These are phyloP conservation scores for Salix arbutifolia DNA, from an alignment of 345 rosid species.

Conservation along the genomic window DNA sequence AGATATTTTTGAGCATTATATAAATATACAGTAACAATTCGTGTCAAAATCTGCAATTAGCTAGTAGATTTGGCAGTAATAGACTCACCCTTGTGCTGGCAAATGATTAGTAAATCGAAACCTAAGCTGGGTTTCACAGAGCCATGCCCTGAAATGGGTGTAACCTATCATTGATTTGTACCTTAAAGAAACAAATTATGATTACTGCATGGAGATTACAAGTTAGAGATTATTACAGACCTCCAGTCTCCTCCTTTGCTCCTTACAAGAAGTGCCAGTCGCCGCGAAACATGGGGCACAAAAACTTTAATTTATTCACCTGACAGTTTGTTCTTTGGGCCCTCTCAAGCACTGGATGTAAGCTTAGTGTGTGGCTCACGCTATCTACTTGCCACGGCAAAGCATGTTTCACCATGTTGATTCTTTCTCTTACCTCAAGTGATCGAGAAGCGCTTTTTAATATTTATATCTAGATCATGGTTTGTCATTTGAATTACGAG, in stretches of 20 bases:
- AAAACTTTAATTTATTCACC: conserved; percentile 10
- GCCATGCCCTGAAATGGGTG: not conserved
- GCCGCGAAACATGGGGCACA: conserved; percentile 16
- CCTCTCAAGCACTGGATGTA: not conserved
- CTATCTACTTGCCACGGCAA: not conserved
- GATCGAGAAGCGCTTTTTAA: not conserved
- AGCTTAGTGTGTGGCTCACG: conserved; percentile 11
- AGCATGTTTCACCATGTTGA: not conserved
- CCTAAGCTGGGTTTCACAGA: not conserved
- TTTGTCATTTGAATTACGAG: not conserved
- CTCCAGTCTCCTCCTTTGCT: not conserved
- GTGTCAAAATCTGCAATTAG: too few relatives aligned
- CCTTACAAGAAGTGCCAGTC: conserved; percentile 8
- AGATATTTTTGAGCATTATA: not conserved
- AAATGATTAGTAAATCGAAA: not conserved
- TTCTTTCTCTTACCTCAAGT: not conserved
- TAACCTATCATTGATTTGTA: not conserved
- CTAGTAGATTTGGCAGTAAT: too few relatives aligned
- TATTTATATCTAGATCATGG: too few relatives aligned
- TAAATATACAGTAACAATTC: not conserved
- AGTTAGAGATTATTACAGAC: not conserved
- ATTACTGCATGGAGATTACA: not conserved
- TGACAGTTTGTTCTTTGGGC: conserved; percentile 10
- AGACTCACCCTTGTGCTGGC: too few relatives aligned
- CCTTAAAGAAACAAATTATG: conserved; percentile 12